Evolutionary conservation across 2,329 filamentous ascomycete species (phyloP).

Genomic region (Curvularia sp.): DNA sequence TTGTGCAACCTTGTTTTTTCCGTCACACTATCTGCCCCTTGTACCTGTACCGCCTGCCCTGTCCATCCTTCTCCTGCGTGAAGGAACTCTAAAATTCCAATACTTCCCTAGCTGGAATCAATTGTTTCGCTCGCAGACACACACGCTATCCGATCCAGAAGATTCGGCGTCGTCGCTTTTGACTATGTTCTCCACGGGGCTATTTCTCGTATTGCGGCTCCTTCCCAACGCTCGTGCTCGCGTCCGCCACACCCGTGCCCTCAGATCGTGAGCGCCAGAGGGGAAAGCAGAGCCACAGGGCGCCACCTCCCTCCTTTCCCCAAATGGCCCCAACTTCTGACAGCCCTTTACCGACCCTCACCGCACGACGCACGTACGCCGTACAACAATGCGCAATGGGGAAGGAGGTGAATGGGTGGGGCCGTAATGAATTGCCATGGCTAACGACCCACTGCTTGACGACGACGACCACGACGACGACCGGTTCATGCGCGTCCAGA

Average conservation of each 20-base stretch:
- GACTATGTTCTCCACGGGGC: neutral
- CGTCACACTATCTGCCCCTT: neutral
- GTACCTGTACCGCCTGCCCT: neutral
- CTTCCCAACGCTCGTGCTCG: neutral
- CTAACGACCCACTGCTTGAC: neutral
- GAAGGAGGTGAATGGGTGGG: neutral
- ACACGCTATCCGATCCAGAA: neutral
- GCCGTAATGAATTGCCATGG: neutral
- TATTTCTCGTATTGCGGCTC: constrained; percentile 4
- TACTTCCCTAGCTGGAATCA: neutral
- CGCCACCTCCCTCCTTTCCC: neutral
- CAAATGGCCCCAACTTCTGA: neutral
- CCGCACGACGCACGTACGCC: neutral
- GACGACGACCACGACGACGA: too few species aligned
- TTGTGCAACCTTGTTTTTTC: neutral
- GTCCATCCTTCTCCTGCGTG: neutral
- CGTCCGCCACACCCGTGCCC: neutral
- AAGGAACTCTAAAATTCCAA: neutral
- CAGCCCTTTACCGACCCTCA: neutral
- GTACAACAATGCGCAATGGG: neutral
- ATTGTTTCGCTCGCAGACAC: neutral
- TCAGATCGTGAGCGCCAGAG: neutral
- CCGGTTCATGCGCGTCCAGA: neutral
- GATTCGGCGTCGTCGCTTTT: neutral
- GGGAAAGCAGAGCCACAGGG: neutral